phyloP scores from a whole-genome alignment of 1,284 basidiomycete species.

The Naganishia cerealis region DNA sequence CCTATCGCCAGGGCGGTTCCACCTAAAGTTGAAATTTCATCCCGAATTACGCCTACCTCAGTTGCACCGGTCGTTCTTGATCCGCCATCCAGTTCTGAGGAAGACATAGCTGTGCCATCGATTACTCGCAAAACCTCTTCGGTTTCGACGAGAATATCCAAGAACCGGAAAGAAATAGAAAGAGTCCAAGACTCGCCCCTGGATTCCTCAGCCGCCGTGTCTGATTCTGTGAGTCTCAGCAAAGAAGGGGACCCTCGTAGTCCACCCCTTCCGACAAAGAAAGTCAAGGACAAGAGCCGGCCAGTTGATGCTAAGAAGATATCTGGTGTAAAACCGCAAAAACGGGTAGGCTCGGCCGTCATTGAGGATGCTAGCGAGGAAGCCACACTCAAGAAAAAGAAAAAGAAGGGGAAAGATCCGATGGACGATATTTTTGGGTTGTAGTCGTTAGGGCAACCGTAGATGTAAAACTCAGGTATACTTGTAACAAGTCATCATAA shows the following conservation, averaged over 20 bases:
- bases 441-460: not conserved
- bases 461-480: not conserved
- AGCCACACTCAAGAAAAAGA: constrained; percentile 7
- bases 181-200: not conserved
- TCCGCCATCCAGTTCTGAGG: constrained; percentile 12
- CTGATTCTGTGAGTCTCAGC: too few relatives aligned
- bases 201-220: not conserved
- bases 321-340: not conserved
- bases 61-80: constrained; percentile 1
- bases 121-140: not conserved
- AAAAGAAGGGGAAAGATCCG: constrained; percentile 19
- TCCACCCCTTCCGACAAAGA: not conserved
- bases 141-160: not conserved
- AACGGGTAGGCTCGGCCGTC: not conserved
- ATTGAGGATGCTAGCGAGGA: not conserved
- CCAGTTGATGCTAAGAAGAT: not conserved
- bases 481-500: too few relatives aligned
- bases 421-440: constrained; percentile 30
- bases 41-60: not conserved
- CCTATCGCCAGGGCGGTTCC: not conserved
- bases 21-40: not conserved
- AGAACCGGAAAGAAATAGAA: not conserved
- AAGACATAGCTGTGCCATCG: not conserved
- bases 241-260: too few relatives aligned
- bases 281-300: not conserved